Percentiles rank a stretch among this genome's conserved stretches.
phyloP scores from a whole-genome alignment of 2,329 filamentous ascomycete genomes.

The Alternaria gansuensis region DNA sequence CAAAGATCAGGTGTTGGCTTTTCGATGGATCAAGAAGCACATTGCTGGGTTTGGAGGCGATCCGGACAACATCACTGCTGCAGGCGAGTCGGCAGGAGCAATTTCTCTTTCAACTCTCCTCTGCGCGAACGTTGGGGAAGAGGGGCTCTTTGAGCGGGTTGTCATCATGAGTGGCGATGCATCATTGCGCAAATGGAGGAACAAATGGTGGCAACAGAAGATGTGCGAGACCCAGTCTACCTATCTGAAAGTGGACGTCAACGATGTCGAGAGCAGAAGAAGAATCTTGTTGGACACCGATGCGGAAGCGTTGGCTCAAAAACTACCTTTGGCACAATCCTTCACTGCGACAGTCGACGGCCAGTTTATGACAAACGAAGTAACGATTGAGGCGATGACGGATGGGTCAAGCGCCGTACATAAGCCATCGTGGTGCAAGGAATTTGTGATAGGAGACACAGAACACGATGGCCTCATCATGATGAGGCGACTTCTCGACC shows the following conservation, averaged over 20 bases:
- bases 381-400: conserved; percentile 29
- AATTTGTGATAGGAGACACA: conserved; percentile 59
- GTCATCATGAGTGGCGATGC: conserved; percentile 46
- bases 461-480: conserved; percentile 53
- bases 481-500: conserved; percentile 46
- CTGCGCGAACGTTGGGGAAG: conserved; percentile 36
- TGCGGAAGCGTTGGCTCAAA: conserved; percentile 33
- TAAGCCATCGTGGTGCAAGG: conserved; percentile 57
- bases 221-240: conserved; percentile 39
- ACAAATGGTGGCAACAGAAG: conserved; percentile 37
- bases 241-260: conserved; percentile 27
- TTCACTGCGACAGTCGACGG: conserved; percentile 40
- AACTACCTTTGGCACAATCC: conserved; percentile 39
- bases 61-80: conserved; percentile 49
- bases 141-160: conserved; percentile 40
- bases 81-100: conserved; percentile 60
- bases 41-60: conserved; percentile 55
- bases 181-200: conserved; percentile 41
- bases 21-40: conserved; percentile 52
- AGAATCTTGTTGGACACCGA: conserved; percentile 28
- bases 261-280: conserved; percentile 22
- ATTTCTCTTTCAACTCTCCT: conserved; percentile 43
- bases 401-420: conserved; percentile 34
- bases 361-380: conserved; percentile 31
- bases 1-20: conserved; percentile 49